Conservation (phyloP, 257 asterid species). For the Pogostemon cablin region DNA sequence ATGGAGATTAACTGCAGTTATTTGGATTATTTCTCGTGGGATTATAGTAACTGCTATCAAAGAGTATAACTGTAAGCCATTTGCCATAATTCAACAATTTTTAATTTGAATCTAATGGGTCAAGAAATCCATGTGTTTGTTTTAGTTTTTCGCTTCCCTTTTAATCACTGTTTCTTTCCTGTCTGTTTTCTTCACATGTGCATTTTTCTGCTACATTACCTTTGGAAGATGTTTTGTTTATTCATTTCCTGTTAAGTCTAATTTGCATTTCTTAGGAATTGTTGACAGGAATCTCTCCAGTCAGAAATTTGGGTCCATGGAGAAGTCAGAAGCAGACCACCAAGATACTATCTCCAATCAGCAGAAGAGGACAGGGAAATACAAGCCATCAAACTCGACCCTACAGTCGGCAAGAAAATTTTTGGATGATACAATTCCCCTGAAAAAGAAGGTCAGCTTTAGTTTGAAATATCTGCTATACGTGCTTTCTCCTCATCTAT, state of each 20-base stretch:
- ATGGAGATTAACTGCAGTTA: neutral
- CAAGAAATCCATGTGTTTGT: neutral
- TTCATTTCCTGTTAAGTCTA: conserved; percentile 34
- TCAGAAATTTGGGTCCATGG: conserved; percentile 37
- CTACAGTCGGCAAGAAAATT: conserved; percentile 45
- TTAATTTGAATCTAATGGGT: neutral
- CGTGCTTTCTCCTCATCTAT: neutral
- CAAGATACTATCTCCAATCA: conserved; percentile 35
- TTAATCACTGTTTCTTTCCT: neutral
- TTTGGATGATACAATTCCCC: conserved; percentile 58
- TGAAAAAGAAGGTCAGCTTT: conserved; percentile 62
- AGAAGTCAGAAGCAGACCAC: conserved; percentile 33
- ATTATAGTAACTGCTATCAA: neutral
- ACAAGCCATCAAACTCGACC: conserved; percentile 37
- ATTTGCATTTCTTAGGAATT: conserved; percentile 53
- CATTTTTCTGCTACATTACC: neutral
- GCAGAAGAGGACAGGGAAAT: conserved; percentile 31
- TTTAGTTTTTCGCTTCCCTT: neutral
- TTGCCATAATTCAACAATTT: neutral
- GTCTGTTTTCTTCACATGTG: neutral
- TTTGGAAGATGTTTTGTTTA: conserved; percentile 18
- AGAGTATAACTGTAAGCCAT: neutral
- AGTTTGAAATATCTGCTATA: conserved; percentile 11
- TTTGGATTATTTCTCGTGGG: neutral
- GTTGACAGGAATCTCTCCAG: conserved; percentile 41